Evolutionary conservation across 352 stramenopile species (phyloP).

Genomic region (Globisporangium cystogenes): DNA sequence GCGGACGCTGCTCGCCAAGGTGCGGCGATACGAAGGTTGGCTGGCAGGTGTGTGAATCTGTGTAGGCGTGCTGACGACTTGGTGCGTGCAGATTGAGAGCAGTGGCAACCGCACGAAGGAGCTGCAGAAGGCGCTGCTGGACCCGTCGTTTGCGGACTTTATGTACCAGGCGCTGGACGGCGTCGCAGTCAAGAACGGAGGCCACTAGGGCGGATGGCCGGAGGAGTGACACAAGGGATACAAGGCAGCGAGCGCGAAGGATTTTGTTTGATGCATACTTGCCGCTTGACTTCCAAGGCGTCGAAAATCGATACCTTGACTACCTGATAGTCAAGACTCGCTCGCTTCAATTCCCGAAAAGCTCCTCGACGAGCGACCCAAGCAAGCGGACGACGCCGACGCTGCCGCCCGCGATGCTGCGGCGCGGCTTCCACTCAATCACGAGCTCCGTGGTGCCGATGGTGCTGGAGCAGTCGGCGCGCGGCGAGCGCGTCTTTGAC

Average conservation of each 20-base stretch:
- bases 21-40: conserved; percentile 7
- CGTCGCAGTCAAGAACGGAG: conserved; percentile 14
- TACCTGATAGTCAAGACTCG: too few species aligned
- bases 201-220: too few species aligned
- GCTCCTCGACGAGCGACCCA: not conserved
- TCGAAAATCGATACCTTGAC: too few species aligned
- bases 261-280: too few species aligned
- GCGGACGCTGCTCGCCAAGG: conserved; percentile 41
- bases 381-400: not conserved
- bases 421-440: conserved; percentile 48
- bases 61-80: not conserved
- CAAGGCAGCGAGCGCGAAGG: too few species aligned
- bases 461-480: conserved; percentile 90
- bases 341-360: too few species aligned
- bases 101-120: conserved; percentile 61
- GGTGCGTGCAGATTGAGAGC: conserved; percentile 48
- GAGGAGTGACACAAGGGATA: too few species aligned
- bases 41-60: not conserved
- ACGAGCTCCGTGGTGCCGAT: conserved; percentile 87
- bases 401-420: conserved; percentile 5
- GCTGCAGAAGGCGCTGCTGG: conserved; percentile 71
- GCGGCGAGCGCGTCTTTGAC: conserved; percentile 95
- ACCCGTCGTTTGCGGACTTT: conserved; percentile 66
- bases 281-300: too few species aligned
- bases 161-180: conserved; percentile 74